These are phyloP conservation scores for Pisolithus orientalis DNA, from an alignment of 768 basidiomycete species.

Conservation along the genomic window DNA sequence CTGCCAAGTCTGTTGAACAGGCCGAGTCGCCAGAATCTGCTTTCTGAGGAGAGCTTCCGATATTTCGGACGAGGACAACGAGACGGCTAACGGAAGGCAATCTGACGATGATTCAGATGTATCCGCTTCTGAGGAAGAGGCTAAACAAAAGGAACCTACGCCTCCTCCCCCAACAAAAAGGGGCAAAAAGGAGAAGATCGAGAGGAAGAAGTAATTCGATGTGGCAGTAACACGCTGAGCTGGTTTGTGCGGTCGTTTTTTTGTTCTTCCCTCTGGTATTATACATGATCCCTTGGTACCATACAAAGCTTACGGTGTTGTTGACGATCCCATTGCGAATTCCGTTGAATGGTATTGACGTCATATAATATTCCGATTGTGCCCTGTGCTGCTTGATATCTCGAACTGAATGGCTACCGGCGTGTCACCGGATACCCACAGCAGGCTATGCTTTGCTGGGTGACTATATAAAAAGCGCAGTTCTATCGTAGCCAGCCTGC, in stretches of 20 bases:
- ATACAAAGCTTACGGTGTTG: conserved; percentile 21
- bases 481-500: conserved; percentile 5
- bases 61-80: conserved; percentile 19
- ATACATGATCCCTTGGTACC: conserved; percentile 13
- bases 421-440: too few relatives aligned
- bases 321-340: conserved; percentile 14
- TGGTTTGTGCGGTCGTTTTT: background rate
- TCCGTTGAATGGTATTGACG: background rate
- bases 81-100: conserved; percentile 12
- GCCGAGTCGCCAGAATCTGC: conserved; percentile 28
- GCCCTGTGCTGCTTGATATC: too few relatives aligned
- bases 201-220: conserved; percentile 18
- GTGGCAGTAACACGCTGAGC: too few relatives aligned
- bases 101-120: conserved; percentile 29
- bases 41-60: conserved; percentile 15
- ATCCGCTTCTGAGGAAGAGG: conserved; percentile 18
- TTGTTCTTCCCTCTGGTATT: conserved; percentile 4
- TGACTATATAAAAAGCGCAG: conserved; percentile 2
- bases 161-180: conserved; percentile 23
- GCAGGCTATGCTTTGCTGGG: too few relatives aligned
- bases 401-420: too few relatives aligned
- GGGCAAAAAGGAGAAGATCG: conserved; percentile 23
- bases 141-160: conserved; percentile 29
- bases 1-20: conserved; percentile 17
- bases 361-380: background rate